A percentile compares a stretch with the other conserved stretches of the same genome.
Evolutionary conservation across 805 yeast species (phyloP).

Genomic region (Suhomyces kilbournensis): DNA sequence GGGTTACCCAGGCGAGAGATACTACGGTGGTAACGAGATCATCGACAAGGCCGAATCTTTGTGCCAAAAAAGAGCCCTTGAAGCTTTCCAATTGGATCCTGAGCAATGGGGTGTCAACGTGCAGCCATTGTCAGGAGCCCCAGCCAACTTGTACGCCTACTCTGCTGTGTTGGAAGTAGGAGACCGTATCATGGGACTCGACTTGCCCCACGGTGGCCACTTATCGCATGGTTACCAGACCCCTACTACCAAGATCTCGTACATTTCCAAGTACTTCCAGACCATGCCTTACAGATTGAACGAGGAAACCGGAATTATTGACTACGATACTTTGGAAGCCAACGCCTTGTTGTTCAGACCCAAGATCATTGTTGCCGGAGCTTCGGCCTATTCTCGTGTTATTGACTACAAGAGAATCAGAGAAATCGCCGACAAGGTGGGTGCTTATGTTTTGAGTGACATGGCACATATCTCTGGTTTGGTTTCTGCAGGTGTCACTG

Average conservation of each 20-base stretch:
- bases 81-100: conserved; percentile 77
- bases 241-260: conserved; percentile 87
- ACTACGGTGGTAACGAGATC: conserved; percentile 97
- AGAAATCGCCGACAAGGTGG: conserved; percentile 93
- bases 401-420: conserved; percentile 97
- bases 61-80: conserved; percentile 92
- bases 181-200: conserved; percentile 97
- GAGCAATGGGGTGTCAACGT: conserved; percentile 98
- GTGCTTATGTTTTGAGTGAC: conserved; percentile 93
- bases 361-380: conserved; percentile 94
- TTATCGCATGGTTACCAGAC: conserved; percentile 98
- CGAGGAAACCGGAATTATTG: conserved; percentile 89
- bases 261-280: conserved; percentile 93
- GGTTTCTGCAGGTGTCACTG: conserved; percentile 92
- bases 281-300: conserved; percentile 98
- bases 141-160: conserved; percentile 96
- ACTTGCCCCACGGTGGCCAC: conserved; percentile 98
- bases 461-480: conserved; percentile 99
- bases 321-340: conserved; percentile 91
- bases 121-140: conserved; percentile 94
- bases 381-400: conserved; percentile 95
- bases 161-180: conserved; percentile 93
- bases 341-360: conserved; percentile 93
- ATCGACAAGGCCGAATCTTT: conserved; percentile 90
- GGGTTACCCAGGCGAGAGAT: conserved; percentile 98